Conservation (phyloP, 495 filamentous ascomycete genomes). For the Penicillium coffeae region DNA sequence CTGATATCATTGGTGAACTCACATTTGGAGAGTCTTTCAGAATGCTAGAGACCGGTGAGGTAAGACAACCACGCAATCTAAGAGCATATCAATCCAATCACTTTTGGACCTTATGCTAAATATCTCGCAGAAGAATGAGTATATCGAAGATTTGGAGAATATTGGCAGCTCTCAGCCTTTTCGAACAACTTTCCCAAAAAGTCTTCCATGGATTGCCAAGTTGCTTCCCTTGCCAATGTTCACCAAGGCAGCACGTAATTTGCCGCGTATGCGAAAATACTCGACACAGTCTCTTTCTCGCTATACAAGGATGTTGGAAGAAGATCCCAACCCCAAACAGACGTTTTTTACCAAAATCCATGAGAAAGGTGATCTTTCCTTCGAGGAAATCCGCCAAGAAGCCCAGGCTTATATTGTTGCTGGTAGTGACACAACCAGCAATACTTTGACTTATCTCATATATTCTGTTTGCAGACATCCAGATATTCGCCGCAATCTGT, state of each 20-base stretch:
- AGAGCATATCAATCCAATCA: neutral
- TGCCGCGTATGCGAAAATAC: too few relatives aligned
- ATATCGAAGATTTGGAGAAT: constrained; percentile 32
- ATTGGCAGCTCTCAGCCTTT: constrained; percentile 25
- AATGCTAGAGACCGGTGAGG: constrained; percentile 49
- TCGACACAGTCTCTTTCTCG: constrained; percentile 35
- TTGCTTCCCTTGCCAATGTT: constrained; percentile 15
- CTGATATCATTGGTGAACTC: constrained; percentile 53
- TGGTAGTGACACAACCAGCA: constrained; percentile 48
- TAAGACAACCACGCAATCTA: constrained; percentile 7
- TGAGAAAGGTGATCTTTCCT: constrained; percentile 31
- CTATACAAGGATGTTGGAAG: constrained; percentile 37
- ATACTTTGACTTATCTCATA: constrained; percentile 39
- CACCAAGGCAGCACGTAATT: constrained; percentile 50
- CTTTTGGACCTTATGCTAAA: too few relatives aligned
- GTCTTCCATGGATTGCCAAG: constrained; percentile 13
- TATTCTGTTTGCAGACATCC: constrained; percentile 31
- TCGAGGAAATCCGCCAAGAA: constrained; percentile 37
- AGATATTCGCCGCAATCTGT: constrained; percentile 32
- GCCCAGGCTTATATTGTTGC: constrained; percentile 48
- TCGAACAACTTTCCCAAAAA: constrained; percentile 31
- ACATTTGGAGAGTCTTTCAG: constrained; percentile 56
- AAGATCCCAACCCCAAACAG: constrained; percentile 35
- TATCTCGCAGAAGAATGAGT: constrained; percentile 39
- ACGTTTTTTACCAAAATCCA: constrained; percentile 48